phyloP scores from a whole-genome alignment of 768 basidiomycete species.

The Amanita muscaria region DNA sequence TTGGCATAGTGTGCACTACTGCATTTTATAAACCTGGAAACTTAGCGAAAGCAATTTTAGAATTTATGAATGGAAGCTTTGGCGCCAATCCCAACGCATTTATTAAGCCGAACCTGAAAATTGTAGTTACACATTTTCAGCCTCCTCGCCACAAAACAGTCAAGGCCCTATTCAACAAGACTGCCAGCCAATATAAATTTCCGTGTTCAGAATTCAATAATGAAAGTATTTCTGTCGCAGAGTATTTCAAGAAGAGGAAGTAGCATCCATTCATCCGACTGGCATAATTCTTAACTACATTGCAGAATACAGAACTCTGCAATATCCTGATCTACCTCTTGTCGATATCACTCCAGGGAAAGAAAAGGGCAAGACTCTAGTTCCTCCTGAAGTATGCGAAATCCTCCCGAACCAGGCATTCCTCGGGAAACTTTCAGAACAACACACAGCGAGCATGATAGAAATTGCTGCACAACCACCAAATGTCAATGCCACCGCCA shows the following conservation, averaged over 20 bases:
- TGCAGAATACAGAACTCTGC: constrained; percentile 52
- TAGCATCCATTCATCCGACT: constrained; percentile 18
- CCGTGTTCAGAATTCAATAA: constrained; percentile 43
- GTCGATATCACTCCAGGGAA: constrained; percentile 42
- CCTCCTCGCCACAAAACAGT: constrained; percentile 42
- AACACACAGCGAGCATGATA: constrained; percentile 71
- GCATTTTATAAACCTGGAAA: constrained; percentile 57
- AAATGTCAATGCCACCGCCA: constrained; percentile 53
- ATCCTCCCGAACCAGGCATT: constrained; percentile 64
- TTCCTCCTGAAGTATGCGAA: constrained; percentile 70
- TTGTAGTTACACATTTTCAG: constrained; percentile 17
- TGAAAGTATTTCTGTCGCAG: constrained; percentile 46
- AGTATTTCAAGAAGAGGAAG: constrained; percentile 63
- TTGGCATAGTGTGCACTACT: constrained; percentile 40
- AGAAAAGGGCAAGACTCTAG: constrained; percentile 33
- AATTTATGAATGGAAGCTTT: constrained; percentile 45
- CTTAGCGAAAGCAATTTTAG: constrained; percentile 51
- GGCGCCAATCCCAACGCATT: constrained; percentile 55
- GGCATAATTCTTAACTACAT: not conserved
- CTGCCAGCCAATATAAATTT: constrained; percentile 43
- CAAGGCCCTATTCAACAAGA: constrained; percentile 41
- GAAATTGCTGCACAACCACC: constrained; percentile 61
- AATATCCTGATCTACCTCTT: constrained; percentile 42
- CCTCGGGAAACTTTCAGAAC: constrained; percentile 57
- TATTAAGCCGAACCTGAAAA: constrained; percentile 48